Conservation (phyloP, 2,329 filamentous ascomycete genomes). For the Colletotrichum euphorbiae region DNA sequence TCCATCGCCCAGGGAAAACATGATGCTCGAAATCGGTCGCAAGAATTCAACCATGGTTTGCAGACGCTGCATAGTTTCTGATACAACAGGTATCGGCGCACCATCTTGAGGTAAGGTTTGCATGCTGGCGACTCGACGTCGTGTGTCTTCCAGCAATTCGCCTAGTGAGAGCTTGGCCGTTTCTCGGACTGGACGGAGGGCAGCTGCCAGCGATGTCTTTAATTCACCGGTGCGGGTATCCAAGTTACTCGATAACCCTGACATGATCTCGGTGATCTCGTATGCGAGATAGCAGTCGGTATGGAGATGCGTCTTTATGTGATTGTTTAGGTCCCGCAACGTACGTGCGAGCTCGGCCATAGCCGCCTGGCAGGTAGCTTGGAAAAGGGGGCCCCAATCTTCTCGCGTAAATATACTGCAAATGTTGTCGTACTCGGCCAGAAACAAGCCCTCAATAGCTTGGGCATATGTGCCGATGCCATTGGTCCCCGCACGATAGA, state of each 20-base stretch:
- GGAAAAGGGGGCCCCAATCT: conserved; percentile 84
- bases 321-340: conserved; percentile 86
- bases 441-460: conserved; percentile 87
- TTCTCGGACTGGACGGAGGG: conserved; percentile 88
- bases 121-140: conserved; percentile 73
- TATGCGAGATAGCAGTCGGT: conserved; percentile 97
- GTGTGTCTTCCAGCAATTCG: conserved; percentile 86
- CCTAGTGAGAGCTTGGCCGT: conserved; percentile 89
- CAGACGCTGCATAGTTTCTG: conserved; percentile 86
- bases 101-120: conserved; percentile 81
- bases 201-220: conserved; percentile 84
- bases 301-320: conserved; percentile 86
- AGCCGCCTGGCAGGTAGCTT: conserved; percentile 80
- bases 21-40: conserved; percentile 85
- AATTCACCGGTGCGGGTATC: conserved; percentile 88
- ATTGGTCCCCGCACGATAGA: conserved; percentile 90
- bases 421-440: conserved; percentile 91
- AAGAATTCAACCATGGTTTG: conserved; percentile 90
- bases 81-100: conserved; percentile 79
- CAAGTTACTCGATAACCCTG: conserved; percentile 80
- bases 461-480: conserved; percentile 91
- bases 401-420: conserved; percentile 86
- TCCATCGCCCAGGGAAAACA: conserved; percentile 92
- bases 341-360: conserved; percentile 88
- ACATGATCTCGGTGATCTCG: conserved; percentile 92